These are phyloP conservation scores for Gardenia jasminoides DNA, from an alignment of 257 asterid species.

Conservation along the genomic window DNA sequence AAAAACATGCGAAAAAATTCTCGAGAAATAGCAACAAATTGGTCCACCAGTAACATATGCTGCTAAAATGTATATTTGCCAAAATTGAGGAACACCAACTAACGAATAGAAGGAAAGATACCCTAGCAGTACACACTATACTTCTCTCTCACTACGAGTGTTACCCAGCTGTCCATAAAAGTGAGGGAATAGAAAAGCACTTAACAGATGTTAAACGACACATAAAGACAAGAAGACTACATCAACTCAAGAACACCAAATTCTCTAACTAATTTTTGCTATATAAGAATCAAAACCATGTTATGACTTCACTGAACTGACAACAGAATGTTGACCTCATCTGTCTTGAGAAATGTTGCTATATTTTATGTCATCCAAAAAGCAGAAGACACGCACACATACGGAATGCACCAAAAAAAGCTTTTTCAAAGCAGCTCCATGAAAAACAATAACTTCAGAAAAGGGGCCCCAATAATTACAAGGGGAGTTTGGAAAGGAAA, in stretches of 20 bases:
- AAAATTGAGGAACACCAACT: not conserved
- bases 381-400: not conserved
- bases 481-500: not conserved
- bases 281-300: too few species aligned
- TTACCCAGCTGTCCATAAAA: not conserved
- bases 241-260: not conserved
- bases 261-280: too few species aligned
- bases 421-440: not conserved
- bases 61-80: not conserved
- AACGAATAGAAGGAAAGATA: not conserved
- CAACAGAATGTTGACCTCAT: too few species aligned
- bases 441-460: not conserved
- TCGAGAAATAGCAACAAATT: not conserved
- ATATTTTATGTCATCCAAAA: not conserved
- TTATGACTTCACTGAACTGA: too few species aligned
- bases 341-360: not conserved
- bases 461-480: not conserved
- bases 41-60: not conserved
- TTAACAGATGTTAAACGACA: not conserved
- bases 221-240: not conserved
- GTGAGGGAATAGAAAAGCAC: not conserved
- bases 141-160: not conserved
- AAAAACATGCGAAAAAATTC: not conserved
- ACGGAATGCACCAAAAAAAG: not conserved
- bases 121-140: not conserved